Evolutionary conservation across 208 protist genomes (phyloP).

Genomic region (Acanthamoeba lenticulata): DNA sequence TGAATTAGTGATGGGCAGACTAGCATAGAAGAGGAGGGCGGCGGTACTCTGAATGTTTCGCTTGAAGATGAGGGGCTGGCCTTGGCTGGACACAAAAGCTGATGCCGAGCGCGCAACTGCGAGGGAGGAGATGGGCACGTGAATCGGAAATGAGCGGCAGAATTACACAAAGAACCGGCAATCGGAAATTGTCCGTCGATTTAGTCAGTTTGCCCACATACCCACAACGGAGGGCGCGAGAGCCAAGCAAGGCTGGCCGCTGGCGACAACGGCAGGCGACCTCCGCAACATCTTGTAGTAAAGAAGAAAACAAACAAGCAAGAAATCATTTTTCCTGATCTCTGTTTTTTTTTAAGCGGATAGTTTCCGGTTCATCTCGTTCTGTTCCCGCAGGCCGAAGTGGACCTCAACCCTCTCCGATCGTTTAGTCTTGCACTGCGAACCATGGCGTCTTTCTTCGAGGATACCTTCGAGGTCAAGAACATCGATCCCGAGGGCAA

Average conservation of each 20-base stretch:
- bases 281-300: background rate
- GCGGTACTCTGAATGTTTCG: background rate
- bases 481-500: slow-evolving; percentile 85
- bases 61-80: background rate
- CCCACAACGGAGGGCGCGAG: background rate
- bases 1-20: background rate
- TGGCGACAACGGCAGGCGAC: background rate
- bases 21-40: background rate
- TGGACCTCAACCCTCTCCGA: too few species aligned
- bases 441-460: slow-evolving; percentile 77
- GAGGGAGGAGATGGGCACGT: too few species aligned
- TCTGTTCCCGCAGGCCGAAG: too few species aligned
- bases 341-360: too few species aligned
- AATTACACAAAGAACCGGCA: too few species aligned
- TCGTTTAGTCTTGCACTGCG: too few species aligned
- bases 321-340: too few species aligned
- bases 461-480: slow-evolving; percentile 86
- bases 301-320: background rate
- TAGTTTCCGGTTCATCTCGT: too few species aligned
- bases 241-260: background rate
- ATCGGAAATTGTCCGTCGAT: background rate
- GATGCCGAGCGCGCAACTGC: background rate
- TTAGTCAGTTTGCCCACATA: background rate
- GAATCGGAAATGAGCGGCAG: too few species aligned
- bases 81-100: background rate